Conservation (phyloP, 106 monocot genomes). For the Apostasia shenzhenica region DNA sequence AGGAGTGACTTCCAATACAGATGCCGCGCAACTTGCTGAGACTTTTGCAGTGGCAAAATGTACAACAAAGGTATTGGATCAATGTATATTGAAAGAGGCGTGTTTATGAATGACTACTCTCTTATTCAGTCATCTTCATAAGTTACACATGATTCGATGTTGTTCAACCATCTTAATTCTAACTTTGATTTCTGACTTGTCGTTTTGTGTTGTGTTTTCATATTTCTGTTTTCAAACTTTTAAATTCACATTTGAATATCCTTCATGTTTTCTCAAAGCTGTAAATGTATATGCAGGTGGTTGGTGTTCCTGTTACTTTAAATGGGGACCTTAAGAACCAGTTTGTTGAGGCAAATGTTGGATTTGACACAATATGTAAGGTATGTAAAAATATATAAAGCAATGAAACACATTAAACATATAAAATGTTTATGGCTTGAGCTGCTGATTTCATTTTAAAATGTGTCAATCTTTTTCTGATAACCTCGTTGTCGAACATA, state of each 20-base stretch:
- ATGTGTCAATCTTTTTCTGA: background rate
- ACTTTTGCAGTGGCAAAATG: constrained; percentile 73
- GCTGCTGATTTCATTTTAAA: too few species aligned
- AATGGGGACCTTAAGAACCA: constrained; percentile 49
- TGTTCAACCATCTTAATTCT: background rate
- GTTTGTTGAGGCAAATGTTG: constrained; percentile 46
- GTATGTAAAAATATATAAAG: constrained; percentile 9
- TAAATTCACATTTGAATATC: too few species aligned
- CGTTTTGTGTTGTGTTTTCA: background rate
- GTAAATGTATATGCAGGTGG: constrained; percentile 21
- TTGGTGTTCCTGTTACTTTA: constrained; percentile 52
- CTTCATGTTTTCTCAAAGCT: too few species aligned
- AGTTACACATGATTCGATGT: background rate
- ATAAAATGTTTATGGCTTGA: too few species aligned
- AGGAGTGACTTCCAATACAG: constrained; percentile 89
- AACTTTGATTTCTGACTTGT: too few species aligned
- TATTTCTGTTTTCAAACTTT: too few species aligned
- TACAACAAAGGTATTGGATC: constrained; percentile 50
- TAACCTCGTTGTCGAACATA: background rate
- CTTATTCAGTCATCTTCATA: background rate
- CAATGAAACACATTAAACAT: too few species aligned
- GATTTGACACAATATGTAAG: constrained; percentile 51
- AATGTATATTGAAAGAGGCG: too few species aligned
- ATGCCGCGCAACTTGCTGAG: constrained; percentile 89
- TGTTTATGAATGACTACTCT: background rate